Base-by-base conservation (phyloP, 2,329 filamentous ascomycete genomes). In the Aspergillus ustus region DNA sequence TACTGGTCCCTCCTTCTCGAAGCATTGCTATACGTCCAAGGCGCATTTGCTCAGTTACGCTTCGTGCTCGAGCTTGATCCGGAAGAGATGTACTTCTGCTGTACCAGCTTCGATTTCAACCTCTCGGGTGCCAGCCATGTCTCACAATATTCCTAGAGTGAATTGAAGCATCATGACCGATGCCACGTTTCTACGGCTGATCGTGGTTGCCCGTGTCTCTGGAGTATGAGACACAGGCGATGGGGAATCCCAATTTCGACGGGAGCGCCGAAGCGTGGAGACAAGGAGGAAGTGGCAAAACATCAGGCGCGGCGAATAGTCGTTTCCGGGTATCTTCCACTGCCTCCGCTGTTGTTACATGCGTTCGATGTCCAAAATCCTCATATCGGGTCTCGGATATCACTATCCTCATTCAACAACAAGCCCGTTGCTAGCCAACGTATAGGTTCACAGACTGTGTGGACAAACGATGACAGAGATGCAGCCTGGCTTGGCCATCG, bases 101-200 rank as follows among this genome's bases (percentile, higher is more conserved):
- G 20, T 59, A 13, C 15, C 9, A 9, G 17, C 28, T 37, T 19
- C 20, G 20, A 7, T 49, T 17, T 49, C 8, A 13, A 51, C 8
- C 20, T 31, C 29, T 15, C n/a, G 40, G 9, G 29, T 13, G 11
- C 22, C 25, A 25, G 25, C 17, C 11, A 54, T 54, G 57, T 49
- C 20, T 49, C 57, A 54, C 40, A 19, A 20, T 52, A 4, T 37
- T 28, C 17, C 19, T 8, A 53, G 22, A 52, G 49, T n/a, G 25
- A 44, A 49, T 15, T 22, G 37, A 52, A 49, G n/a, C 48, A 29
- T 57, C 44, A 50, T 13, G 31, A 25, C 45, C 31, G 15, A 49
- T 61, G 57, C 58, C 61, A 65, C 63, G 55, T 61, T 65, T 55
- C 51, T 37, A 20, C n/a, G 45, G 31, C 49, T 50, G 28, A 46